phyloP scores from a whole-genome alignment of 805 yeast genomes.

The Saturnispora diversa region DNA sequence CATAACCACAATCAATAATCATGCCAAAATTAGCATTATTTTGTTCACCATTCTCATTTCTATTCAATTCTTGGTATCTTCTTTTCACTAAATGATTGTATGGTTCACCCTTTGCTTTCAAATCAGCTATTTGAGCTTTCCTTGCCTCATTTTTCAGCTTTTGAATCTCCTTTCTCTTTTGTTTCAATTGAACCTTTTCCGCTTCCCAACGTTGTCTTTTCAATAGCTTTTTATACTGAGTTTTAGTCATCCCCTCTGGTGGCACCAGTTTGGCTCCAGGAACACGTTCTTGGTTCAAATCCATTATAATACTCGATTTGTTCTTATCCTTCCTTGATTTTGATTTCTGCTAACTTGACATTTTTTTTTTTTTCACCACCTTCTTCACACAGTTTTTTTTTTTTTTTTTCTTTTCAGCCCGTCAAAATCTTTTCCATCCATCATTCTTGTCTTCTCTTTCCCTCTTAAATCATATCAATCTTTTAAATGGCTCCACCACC shows the following conservation, averaged over 20 bases:
- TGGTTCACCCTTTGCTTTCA: slow-evolving; percentile 34
- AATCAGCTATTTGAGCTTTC: slow-evolving; percentile 27
- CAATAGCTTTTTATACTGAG: slow-evolving; percentile 71
- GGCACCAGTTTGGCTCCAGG: slow-evolving; percentile 25
- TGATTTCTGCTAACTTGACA: no score
- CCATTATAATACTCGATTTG: not conserved
- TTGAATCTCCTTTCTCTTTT: slow-evolving; percentile 47
- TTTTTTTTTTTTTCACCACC: not conserved
- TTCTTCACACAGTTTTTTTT: no score
- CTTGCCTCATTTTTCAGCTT: slow-evolving; percentile 31
- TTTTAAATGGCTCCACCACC: slow-evolving; percentile 50
- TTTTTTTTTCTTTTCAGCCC: no score
- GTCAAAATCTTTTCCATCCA: no score
- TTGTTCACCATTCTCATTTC: slow-evolving; percentile 34
- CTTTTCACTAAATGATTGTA: slow-evolving; percentile 28
- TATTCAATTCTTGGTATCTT: slow-evolving; percentile 25
- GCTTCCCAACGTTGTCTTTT: slow-evolving; percentile 49
- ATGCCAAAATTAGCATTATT: slow-evolving; percentile 42
- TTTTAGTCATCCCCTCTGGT: slow-evolving; percentile 85
- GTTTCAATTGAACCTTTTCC: slow-evolving; percentile 52
- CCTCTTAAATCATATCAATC: not conserved
- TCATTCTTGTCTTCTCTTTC: no score
- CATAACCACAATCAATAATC: slow-evolving; percentile 85
- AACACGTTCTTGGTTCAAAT: not conserved
- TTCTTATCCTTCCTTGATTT: not conserved